Conservation (phyloP, 352 stramenopile genomes). For the Globisporangium nunn region DNA sequence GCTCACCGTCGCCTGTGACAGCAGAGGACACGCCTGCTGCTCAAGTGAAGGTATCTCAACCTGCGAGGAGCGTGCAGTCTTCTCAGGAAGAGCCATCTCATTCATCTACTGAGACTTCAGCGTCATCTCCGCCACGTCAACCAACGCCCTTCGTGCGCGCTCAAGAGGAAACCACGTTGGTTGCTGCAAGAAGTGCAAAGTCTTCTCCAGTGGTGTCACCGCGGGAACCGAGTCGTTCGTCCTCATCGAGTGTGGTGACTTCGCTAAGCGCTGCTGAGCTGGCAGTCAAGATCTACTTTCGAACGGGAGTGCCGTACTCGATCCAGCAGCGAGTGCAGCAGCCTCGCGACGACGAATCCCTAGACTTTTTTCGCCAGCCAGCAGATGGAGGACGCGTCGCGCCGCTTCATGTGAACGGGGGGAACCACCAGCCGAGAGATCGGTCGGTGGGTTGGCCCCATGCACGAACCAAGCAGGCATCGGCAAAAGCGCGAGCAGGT, state of each 20-base stretch:
- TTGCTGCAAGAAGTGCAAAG: not conserved
- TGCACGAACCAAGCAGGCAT: not conserved
- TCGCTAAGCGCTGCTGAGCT: not conserved
- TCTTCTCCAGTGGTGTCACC: not conserved
- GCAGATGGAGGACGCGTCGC: not conserved
- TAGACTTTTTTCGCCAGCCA: not conserved
- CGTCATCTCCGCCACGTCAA: not conserved
- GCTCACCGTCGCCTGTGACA: not conserved
- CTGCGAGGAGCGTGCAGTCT: too few relatives aligned
- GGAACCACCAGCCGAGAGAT: not conserved
- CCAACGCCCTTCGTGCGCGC: not conserved
- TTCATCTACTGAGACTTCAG: not conserved
- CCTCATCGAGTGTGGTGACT: not conserved
- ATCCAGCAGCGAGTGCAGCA: conserved; percentile 7
- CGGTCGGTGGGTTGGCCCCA: not conserved
- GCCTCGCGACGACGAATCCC: not conserved
- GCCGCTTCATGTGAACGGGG: not conserved
- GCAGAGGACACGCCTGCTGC: not conserved
- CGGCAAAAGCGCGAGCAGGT: not conserved
- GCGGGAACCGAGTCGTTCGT: not conserved
- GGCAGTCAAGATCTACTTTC: not conserved
- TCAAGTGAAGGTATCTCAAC: not conserved
- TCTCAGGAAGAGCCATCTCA: not conserved
- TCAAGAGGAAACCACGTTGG: not conserved
- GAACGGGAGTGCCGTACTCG: conserved; percentile 4